Evolutionary conservation across 169 alveolate genomes (phyloP).

Genomic region (Plasmodium fragile): DNA sequence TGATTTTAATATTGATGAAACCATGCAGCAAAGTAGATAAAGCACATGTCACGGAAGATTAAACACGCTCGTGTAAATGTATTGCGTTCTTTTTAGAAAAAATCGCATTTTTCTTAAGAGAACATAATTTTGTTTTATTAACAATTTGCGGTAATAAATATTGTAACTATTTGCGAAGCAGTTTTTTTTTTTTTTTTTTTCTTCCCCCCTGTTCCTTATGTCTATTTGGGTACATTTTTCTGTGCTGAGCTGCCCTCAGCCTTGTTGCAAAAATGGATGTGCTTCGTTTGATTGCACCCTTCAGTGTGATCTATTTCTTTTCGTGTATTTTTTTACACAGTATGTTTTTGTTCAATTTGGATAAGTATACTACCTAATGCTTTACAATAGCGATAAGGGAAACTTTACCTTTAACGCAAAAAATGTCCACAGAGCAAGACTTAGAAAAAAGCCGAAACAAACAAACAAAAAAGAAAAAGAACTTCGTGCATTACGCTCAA

Average conservation of each 20-base stretch:
- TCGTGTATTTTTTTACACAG: not conserved
- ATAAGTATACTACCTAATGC: not conserved
- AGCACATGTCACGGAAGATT: not conserved
- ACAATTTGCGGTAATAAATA: not conserved
- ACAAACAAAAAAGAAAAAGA: not conserved
- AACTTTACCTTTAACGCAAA: not conserved
- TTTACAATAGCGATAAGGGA: not conserved
- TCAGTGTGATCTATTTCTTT: not conserved
- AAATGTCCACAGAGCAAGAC: not conserved
- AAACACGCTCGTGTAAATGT: not conserved
- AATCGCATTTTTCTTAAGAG: not conserved
- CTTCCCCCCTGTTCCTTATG: not conserved
- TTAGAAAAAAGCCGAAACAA: not conserved
- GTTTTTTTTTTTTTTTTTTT: slow-evolving; percentile 1
- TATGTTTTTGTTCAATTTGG: not conserved
- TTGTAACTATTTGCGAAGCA: not conserved
- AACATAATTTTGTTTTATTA: not conserved
- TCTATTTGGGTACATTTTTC: not conserved
- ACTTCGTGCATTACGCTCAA: not conserved
- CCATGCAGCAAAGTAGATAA: not conserved
- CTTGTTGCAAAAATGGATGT: not conserved
- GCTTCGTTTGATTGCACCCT: not conserved
- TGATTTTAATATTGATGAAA: slow-evolving; percentile 1
- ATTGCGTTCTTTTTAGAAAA: not conserved
- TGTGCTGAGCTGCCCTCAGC: not conserved